These are phyloP conservation scores for Nepenthes gracilis DNA, from an alignment of 148 eudicot genomes.

Conservation along the genomic window DNA sequence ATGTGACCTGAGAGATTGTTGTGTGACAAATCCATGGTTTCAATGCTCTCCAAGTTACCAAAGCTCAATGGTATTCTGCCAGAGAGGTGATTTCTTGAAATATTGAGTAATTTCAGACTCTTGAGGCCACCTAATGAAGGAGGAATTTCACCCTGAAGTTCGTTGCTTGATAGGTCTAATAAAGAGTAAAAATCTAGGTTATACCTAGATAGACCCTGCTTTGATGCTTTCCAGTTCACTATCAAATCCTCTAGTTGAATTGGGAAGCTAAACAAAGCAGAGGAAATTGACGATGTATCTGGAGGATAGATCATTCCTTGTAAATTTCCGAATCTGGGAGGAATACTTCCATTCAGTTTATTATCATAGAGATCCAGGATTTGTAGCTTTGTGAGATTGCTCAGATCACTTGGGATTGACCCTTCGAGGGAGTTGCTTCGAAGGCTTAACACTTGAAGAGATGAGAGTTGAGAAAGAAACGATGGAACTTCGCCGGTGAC, in stretches of 20 bases:
- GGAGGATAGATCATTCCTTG: conserved; percentile 33
- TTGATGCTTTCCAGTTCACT: conserved; percentile 41
- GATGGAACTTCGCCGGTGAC: conserved; percentile 27
- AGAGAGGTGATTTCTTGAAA: conserved; percentile 24
- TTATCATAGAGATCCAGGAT: conserved; percentile 43
- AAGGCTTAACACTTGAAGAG: conserved; percentile 35
- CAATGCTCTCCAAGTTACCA: conserved; percentile 28
- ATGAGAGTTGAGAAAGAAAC: conserved; percentile 17
- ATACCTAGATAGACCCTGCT: conserved; percentile 31
- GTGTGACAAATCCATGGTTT: conserved; percentile 37
- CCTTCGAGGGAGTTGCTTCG: conserved; percentile 35
- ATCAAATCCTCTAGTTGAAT: conserved; percentile 31
- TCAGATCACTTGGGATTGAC: conserved; percentile 23
- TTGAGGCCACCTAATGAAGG: conserved; percentile 29
- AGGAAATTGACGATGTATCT: conserved; percentile 11
- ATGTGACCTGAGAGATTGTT: conserved; percentile 37
- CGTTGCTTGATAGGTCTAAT: conserved; percentile 38
- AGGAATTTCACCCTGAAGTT: conserved; percentile 28
- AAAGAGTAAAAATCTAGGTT: conserved; percentile 37
- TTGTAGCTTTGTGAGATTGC: conserved; percentile 28
- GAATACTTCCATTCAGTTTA: conserved; percentile 23
- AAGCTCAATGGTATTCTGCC: conserved; percentile 29
- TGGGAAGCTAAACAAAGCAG: conserved; percentile 18
- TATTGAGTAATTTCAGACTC: conserved; percentile 34
- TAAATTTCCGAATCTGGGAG: conserved; percentile 24